Conservation (phyloP, 805 yeast genomes). For the Scheffersomyces stipitis region DNA sequence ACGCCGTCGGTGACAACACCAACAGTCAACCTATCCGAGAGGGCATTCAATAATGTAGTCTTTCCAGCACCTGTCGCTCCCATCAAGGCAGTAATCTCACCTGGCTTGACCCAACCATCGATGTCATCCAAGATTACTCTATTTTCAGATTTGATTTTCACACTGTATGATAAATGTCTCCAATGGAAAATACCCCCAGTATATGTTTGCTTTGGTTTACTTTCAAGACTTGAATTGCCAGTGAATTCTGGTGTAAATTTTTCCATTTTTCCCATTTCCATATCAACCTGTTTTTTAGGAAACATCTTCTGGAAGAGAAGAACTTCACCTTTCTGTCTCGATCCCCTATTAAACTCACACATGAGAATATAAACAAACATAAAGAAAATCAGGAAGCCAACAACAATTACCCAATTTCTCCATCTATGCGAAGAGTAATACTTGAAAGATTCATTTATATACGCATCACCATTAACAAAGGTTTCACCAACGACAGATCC, state of each 20-base stretch:
- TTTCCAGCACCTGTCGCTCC: conserved; percentile 67
- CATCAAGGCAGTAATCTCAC: conserved; percentile 58
- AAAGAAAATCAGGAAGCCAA: conserved; percentile 21
- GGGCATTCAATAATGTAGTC: conserved; percentile 54
- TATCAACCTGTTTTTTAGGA: conserved; percentile 9
- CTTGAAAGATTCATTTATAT: conserved; percentile 9
- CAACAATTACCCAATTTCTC: conserved; percentile 34
- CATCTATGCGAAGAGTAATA: conserved; percentile 24
- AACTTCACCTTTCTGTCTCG: conserved; percentile 29
- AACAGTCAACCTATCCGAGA: conserved; percentile 9
- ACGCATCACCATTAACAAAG: conserved; percentile 19
- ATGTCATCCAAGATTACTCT: conserved; percentile 29
- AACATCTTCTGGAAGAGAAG: conserved; percentile 11
- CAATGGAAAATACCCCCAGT: conserved; percentile 22
- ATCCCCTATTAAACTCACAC: conserved; percentile 25
- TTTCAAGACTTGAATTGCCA: conserved; percentile 14
- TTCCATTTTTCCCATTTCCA: conserved; percentile 10
- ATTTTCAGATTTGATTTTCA: conserved; percentile 20
- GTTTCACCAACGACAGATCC: conserved; percentile 17
- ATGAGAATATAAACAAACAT: conserved; percentile 18
- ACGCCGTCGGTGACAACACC: conserved; percentile 20
- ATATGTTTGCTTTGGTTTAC: conserved; percentile 8
- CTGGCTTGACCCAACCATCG: conserved; percentile 44
- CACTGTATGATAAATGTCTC: conserved; percentile 20
- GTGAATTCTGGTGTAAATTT: not conserved